phyloP scores from a whole-genome alignment of 495 filamentous ascomycete species.

The Penicillium ochrochloron region DNA sequence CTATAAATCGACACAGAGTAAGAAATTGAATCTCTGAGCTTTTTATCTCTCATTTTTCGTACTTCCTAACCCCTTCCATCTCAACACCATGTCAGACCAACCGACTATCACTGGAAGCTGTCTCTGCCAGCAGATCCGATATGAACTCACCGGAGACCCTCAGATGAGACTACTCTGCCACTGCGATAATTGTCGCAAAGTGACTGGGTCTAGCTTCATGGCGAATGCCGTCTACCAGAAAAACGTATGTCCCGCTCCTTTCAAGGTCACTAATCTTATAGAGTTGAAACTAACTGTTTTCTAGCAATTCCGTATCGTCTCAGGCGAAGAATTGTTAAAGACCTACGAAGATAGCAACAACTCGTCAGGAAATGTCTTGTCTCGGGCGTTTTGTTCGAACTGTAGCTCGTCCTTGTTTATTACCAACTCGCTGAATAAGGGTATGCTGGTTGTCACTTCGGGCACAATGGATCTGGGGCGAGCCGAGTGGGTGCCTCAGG shows the following conservation, averaged over 20 bases:
- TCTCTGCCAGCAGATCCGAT: slow-evolving; percentile 1
- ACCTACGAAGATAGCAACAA: not conserved
- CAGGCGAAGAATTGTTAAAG: not conserved
- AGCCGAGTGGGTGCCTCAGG: not conserved
- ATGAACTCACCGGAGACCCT: not conserved
- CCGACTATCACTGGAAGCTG: not conserved
- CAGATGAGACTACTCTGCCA: not conserved
- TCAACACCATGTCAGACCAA: not conserved
- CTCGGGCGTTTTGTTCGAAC: not conserved
- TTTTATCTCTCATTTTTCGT: not conserved
- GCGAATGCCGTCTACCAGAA: slow-evolving; percentile 1
- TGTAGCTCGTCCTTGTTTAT: not conserved
- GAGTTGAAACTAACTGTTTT: not conserved
- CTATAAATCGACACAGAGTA: not conserved
- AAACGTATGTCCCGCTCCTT: not conserved
- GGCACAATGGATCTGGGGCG: not conserved
- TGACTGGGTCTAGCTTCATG: not conserved
- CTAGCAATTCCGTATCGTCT: not conserved
- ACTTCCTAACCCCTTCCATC: not conserved
- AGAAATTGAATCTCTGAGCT: not conserved
- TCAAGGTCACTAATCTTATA: not conserved
- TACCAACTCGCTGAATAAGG: not conserved
- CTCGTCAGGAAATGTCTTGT: not conserved
- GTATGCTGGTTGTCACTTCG: not conserved
- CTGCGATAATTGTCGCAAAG: not conserved